phyloP scores from a whole-genome alignment of 257 asterid genomes.

The Jacaranda mimosifolia region DNA sequence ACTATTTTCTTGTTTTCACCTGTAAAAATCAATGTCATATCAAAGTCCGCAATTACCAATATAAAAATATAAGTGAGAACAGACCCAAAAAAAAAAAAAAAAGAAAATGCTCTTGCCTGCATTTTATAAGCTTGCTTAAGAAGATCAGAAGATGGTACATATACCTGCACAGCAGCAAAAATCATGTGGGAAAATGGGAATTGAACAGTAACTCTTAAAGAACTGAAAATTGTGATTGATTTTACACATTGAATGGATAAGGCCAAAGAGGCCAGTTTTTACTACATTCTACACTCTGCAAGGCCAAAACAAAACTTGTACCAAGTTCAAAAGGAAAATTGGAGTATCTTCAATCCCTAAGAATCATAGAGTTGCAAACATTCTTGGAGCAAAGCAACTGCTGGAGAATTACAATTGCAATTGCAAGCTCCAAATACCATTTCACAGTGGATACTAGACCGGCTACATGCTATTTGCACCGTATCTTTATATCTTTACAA shows the following conservation, averaged over 20 bases:
- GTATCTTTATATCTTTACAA: conserved; percentile 47
- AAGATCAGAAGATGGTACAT: too few relatives aligned
- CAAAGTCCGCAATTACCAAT: too few relatives aligned
- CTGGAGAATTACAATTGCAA: conserved; percentile 57
- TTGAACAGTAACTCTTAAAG: not conserved
- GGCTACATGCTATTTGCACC: conserved; percentile 29
- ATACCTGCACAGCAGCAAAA: not conserved
- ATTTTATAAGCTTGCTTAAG: too few relatives aligned
- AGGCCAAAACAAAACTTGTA: conserved; percentile 39
- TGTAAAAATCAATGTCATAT: too few relatives aligned
- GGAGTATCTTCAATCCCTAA: conserved; percentile 40
- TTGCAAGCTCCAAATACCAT: conserved; percentile 44
- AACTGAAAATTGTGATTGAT: conserved; percentile 29
- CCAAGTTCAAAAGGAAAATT: conserved; percentile 34
- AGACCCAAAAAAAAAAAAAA: too few relatives aligned
- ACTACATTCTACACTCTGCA: conserved; percentile 37
- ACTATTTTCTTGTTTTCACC: too few relatives aligned
- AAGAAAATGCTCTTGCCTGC: too few relatives aligned
- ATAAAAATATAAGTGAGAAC: too few relatives aligned
- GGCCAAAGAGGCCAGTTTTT: conserved; percentile 30
- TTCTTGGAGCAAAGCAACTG: conserved; percentile 50
- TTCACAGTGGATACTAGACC: conserved; percentile 11
- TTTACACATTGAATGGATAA: conserved; percentile 45
- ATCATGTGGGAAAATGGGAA: not conserved
- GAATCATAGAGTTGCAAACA: conserved; percentile 30